Evolutionary conservation across 805 yeast genomes (phyloP), one percentile per base, ranked within the genome.

Genomic region (Kodamaea hsintzibuensis): DNA sequence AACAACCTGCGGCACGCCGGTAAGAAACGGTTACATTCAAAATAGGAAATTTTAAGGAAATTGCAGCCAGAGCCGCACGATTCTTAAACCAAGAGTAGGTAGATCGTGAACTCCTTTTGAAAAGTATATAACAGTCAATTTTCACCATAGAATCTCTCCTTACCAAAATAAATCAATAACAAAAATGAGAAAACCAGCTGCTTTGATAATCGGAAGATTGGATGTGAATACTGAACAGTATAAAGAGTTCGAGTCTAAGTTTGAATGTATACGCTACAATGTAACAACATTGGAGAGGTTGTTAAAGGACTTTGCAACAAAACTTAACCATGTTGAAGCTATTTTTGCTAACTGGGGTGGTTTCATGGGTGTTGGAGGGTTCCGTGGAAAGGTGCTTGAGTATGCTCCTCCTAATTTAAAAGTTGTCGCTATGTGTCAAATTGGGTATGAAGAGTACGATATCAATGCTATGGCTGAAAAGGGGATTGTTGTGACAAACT

Each of bases 281-380:
- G 48, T 64, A 43, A 47, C 62, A 33, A 44, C 58, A 33, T 45
- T 56, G 35, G 59, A 57, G 13, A 55, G 60, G 49, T 54, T 63
- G 38, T 42, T 60, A 8, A 49, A 50, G 7, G 68, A 64, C 47
- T 60, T 65, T 45, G 37, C 54, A 25, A 48, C 59, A 12, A 55
- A 50, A 12, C 53, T 59, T 33, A 35, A 38, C n/a, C 58, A 65
- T 53, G 55, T 65, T 47, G 54, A 56, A 25, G 69, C 66, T 49
- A 66, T 66, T 17, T 65, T 62, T 48, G 67, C 63, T 22, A 60
- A 61, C 7, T 66, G 68, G 67, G 61, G 63, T 7, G 66, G 61
- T 2, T 62, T 64, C 39, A 57, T 54, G 27, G 50, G 45, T 10
- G 50, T 57, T 1, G 66, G 65, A 2, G 70, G 70, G 10, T 63